These are phyloP conservation scores for Dryas alaskensis DNA, from an alignment of 306 rosid genomes.

Conservation along the genomic window DNA sequence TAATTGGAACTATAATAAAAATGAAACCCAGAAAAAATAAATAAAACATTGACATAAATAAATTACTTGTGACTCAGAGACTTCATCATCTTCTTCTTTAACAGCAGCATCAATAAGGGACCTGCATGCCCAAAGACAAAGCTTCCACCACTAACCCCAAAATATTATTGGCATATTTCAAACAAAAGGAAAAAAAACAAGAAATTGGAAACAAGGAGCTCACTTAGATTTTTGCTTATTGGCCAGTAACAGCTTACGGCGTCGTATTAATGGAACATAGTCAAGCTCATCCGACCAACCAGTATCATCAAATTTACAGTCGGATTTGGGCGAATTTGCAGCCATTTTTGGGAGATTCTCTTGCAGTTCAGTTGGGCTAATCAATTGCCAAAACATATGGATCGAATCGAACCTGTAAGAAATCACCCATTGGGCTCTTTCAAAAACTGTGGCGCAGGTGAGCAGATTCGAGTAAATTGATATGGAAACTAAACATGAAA, in stretches of 20 bases:
- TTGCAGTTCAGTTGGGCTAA: neutral
- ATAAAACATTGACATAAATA: neutral
- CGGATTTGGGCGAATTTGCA: neutral
- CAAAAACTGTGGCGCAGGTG: neutral
- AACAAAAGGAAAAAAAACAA: neutral
- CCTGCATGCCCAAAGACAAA: neutral
- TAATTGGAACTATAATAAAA: neutral
- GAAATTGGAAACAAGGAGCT: neutral
- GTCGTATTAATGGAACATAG: constrained; percentile 39
- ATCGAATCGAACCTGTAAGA: neutral
- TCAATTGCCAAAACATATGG: neutral
- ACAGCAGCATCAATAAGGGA: neutral
- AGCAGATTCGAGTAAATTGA: neutral
- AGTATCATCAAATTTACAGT: constrained; percentile 5
- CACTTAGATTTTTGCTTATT: neutral
- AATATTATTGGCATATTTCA: neutral
- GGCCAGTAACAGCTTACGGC: constrained; percentile 23
- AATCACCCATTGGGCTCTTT: neutral
- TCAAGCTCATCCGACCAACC: constrained; percentile 34
- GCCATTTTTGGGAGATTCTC: constrained; percentile 18
- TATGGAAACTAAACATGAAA: neutral
- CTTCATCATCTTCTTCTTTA: neutral
- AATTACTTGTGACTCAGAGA: neutral
- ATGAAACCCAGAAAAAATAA: neutral
- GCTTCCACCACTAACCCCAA: neutral